Conservation (phyloP, 345 rosid species). For the Dimocarpus longan region DNA sequence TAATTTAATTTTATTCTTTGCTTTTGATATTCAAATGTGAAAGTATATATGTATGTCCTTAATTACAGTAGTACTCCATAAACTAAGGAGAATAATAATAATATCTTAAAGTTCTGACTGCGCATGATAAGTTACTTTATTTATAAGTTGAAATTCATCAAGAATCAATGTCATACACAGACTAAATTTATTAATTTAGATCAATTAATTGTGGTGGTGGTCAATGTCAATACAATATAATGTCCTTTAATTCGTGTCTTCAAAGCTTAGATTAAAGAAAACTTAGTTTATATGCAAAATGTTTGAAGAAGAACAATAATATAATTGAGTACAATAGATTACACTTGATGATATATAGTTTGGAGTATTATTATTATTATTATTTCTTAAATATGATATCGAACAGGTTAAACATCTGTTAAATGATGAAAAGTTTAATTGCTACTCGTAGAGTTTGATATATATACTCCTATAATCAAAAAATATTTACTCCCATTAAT, state of each 20-base stretch:
- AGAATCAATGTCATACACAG: background rate
- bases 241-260: background rate
- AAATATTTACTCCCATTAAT: no score
- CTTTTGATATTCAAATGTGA: background rate
- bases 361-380: no score
- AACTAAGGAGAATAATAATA: background rate
- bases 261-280: no score
- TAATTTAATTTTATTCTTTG: background rate
- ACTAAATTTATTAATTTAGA: background rate
- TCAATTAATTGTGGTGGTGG: slow-evolving; percentile 4
- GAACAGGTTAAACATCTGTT: no score
- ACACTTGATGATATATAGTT: no score
- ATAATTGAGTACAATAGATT: no score
- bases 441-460: no score
- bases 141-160: slow-evolving; percentile 3
- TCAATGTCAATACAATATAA: no score
- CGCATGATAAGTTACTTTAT: background rate
- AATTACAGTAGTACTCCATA: background rate
- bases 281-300: no score
- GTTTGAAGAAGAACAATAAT: background rate
- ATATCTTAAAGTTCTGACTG: background rate
- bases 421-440: no score
- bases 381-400: no score
- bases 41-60: background rate
- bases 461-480: no score